These are phyloP conservation scores for Sanghuangporus sanghuang DNA, from an alignment of 1,284 basidiomycete species.

Conservation along the genomic window DNA sequence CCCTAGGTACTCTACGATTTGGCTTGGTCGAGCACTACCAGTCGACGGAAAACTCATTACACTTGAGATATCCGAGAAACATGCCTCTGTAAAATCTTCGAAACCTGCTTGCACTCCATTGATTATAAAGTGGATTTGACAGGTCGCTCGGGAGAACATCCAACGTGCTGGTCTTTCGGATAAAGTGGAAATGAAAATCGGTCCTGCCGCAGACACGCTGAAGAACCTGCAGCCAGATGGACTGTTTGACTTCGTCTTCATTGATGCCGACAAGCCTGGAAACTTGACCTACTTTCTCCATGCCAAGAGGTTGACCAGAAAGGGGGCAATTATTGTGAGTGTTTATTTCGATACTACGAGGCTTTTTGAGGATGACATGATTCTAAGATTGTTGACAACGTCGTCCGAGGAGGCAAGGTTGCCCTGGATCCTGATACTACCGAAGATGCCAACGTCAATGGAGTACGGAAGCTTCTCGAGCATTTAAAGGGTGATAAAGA, in stretches of 20 bases:
- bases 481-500: conserved; percentile 46
- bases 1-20: conserved; percentile 53
- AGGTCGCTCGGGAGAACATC: conserved; percentile 27
- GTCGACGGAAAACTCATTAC: conserved; percentile 46
- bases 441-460: conserved; percentile 34
- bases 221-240: conserved; percentile 22
- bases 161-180: conserved; percentile 22
- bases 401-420: conserved; percentile 46
- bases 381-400: conserved; percentile 55
- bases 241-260: conserved; percentile 28
- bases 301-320: conserved; percentile 24
- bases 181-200: conserved; percentile 25
- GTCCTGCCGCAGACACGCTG: conserved; percentile 24
- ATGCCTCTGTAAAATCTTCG: conserved; percentile 38
- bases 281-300: conserved; percentile 25
- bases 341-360: background rate
- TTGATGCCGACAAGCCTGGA: conserved; percentile 28
- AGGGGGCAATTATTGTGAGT: conserved; percentile 25
- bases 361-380: background rate
- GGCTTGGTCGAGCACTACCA: conserved; percentile 53
- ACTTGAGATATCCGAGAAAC: conserved; percentile 42
- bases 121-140: background rate
- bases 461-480: conserved; percentile 43
- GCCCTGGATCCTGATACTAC: conserved; percentile 34
- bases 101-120: background rate